phyloP scores from a whole-genome alignment of 1,139 yeast species.

The Debaryomyces singareniensis region DNA sequence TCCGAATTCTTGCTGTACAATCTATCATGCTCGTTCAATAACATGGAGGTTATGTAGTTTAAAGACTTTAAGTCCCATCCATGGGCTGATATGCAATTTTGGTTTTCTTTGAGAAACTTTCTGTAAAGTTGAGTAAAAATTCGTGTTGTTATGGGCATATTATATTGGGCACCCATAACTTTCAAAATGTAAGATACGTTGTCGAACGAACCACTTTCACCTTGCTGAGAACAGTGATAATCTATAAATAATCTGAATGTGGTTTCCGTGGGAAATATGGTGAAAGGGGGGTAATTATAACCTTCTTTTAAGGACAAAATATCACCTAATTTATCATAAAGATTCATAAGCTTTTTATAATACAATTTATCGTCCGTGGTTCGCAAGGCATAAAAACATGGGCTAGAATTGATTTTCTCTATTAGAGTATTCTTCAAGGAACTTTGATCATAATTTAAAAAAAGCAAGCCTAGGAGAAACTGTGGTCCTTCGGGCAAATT shows the following conservation, averaged over 20 bases:
- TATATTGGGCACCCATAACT: slow-evolving; percentile 12
- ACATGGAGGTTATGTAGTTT: slow-evolving; percentile 10
- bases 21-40: slow-evolving; percentile 16
- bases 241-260: slow-evolving; percentile 21
- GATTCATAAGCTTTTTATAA: slow-evolving; percentile 12
- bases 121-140: slow-evolving; percentile 13
- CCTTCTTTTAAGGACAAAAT: slow-evolving; percentile 15
- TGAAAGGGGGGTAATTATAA: slow-evolving; percentile 3
- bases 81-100: background rate
- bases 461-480: slow-evolving; percentile 5
- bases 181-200: slow-evolving; percentile 11
- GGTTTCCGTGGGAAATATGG: slow-evolving; percentile 18
- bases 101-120: slow-evolving; percentile 3
- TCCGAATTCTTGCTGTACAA: slow-evolving; percentile 15
- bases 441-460: slow-evolving; percentile 2
- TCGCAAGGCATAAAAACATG: slow-evolving; percentile 12
- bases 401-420: slow-evolving; percentile 2
- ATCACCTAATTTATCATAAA: slow-evolving; percentile 16
- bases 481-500: slow-evolving; percentile 10
- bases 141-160: slow-evolving; percentile 23
- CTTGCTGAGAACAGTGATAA: slow-evolving; percentile 8
- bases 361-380: slow-evolving; percentile 13
- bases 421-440: background rate
- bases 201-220: slow-evolving; percentile 5
- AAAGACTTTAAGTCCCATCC: slow-evolving; percentile 8